Evolutionary conservation across 2,329 filamentous ascomycete genomes (phyloP), one percentile per base, ranked within the genome.

Genomic region (Paraphoma chrysanthemicola): DNA sequence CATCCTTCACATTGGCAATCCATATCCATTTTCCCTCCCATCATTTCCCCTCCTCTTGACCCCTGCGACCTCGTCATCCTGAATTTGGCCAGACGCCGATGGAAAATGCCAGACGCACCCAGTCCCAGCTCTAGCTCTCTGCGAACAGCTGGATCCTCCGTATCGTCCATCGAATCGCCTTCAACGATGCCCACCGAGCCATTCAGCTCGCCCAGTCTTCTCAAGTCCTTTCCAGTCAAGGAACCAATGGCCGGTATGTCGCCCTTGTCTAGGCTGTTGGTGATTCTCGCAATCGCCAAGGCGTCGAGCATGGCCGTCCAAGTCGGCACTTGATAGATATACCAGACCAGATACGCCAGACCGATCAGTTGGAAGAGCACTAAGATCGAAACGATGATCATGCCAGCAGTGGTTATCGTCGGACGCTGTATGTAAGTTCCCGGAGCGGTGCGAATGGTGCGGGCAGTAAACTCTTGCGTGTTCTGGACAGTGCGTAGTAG

Each of bases 251-350:
- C 51, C 4, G 52, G 56, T 10, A 54, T 49, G 28, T 42, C 28
- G 8, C 28, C 48, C n/a, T 48, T 52, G 12, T 54, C 41, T 10
- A 54, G 42, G 41, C 51, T 57, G 7, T 38, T 47, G 17, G 54
- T 42, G 16, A 57, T 60, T 1, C 51, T 43, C 11, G 57, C 56
- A 14, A 59, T 38, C 4, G 59, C 51, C 8, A 59, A 16, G 8
- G 54, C 48, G 31, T 62, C 54, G 18, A 59, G 56, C 33, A 53
- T 28, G 16, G n/a, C 44, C 3, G 59, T 59, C 59, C 55, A 59
- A 3, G 55, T 54, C 8, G 59, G 59, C 10, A 57, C 54, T 8
- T 43, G 29, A 30, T 53, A 53, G 14, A 60, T 60, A 45, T 60
- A 60, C 44, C 46, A 53, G 11, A 42, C 38, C 3, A 60, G 51